Evolutionary conservation across 306 rosid genomes (phyloP).

Genomic region (Cajanus cajan): DNA sequence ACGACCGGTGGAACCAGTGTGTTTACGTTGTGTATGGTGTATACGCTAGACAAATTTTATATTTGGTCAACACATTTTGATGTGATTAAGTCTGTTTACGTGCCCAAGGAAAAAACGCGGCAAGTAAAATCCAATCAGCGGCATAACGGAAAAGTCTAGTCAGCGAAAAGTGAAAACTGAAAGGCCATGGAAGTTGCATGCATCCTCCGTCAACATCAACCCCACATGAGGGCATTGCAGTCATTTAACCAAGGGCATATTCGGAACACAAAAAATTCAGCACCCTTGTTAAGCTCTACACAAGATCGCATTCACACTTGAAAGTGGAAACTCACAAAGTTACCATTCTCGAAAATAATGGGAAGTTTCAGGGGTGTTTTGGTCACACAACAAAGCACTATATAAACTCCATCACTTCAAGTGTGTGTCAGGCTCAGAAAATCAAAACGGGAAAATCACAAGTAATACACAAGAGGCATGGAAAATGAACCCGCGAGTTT

Average conservation of each 20-base stretch:
- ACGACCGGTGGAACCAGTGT: too few relatives aligned
- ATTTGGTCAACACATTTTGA: background rate
- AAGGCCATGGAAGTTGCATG: background rate
- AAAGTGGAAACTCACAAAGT: background rate
- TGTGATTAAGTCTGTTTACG: background rate
- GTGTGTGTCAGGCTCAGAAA: background rate
- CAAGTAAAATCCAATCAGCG: background rate
- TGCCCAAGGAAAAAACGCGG: background rate
- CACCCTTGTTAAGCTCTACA: too few relatives aligned
- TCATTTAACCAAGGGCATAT: conserved; percentile 19
- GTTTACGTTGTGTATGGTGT: background rate
- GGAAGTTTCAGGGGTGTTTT: background rate
- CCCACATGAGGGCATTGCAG: background rate
- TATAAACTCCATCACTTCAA: background rate
- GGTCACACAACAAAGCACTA: background rate
- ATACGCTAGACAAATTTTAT: background rate
- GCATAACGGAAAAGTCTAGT: background rate
- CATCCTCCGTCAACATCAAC: background rate
- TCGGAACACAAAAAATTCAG: background rate
- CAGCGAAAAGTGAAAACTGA: background rate
- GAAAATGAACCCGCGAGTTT: conserved; percentile 54
- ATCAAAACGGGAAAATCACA: background rate
- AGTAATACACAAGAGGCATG: background rate
- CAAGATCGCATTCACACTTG: background rate
- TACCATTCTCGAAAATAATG: conserved; percentile 1